These are phyloP conservation scores for Venturia carpophila DNA, from an alignment of 2,329 filamentous ascomycete species.

Conservation along the genomic window DNA sequence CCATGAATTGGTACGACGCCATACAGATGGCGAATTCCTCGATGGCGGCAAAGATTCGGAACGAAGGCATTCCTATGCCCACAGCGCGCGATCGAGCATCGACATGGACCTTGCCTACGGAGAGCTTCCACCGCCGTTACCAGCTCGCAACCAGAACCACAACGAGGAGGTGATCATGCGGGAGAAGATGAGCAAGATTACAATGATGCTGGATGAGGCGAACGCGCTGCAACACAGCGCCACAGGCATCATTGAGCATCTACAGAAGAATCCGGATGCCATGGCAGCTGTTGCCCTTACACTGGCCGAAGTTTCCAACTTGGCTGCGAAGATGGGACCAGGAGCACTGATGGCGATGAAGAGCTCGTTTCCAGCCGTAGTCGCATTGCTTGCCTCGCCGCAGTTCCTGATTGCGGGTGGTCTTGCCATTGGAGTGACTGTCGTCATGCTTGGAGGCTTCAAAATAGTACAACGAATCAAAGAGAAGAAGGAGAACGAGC, in stretches of 20 bases:
- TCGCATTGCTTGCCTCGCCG: constrained; percentile 77
- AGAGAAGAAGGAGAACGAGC: constrained; percentile 31
- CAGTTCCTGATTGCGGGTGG: constrained; percentile 92
- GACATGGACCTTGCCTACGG: constrained; percentile 94
- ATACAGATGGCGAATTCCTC: constrained; percentile 33
- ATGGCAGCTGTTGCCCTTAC: constrained; percentile 91
- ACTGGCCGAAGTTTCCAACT: constrained; percentile 78
- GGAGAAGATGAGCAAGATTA: constrained; percentile 64
- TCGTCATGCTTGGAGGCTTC: constrained; percentile 92
- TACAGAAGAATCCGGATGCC: constrained; percentile 78
- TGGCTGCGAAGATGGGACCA: constrained; percentile 78
- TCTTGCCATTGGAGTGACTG: constrained; percentile 82
- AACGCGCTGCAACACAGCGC: constrained; percentile 83
- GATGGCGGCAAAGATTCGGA: constrained; percentile 12
- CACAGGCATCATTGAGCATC: constrained; percentile 69
- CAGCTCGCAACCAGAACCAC: constrained; percentile 37
- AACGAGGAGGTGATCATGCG: constrained; percentile 52
- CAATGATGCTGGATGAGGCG: constrained; percentile 73
- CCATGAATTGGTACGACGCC: constrained; percentile 27
- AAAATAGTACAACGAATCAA: constrained; percentile 90
- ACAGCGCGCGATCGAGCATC: constrained; percentile 39
- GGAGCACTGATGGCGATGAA: constrained; percentile 69
- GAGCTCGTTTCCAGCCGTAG: constrained; percentile 72
- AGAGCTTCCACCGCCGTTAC: constrained; percentile 60
- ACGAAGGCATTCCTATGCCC: constrained; percentile 31